Base-by-base conservation (phyloP, 148 eudicot species). In the Camellia sinensis region DNA sequence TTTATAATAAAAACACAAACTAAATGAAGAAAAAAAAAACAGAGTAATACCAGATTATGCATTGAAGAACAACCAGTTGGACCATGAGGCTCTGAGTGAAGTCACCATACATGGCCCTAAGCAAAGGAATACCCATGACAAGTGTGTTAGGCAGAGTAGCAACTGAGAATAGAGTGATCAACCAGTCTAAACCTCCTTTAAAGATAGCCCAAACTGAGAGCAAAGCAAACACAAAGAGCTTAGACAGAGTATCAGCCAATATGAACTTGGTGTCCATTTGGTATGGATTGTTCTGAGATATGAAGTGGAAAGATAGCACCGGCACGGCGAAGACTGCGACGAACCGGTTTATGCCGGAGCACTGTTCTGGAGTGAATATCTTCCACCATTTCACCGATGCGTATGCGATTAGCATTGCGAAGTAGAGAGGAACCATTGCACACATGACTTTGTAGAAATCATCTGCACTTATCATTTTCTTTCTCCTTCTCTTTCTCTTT, bases 111-210 rank as follows among this genome's bases (percentile, higher is more conserved):
- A 87, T 87, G 50, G 89, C 89, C 0, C 69, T 82, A 43, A 87
- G 79, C 80, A 87, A 75, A 75, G 89, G 89, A 9, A 87, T 84
- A 0, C 89, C 89, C 84, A 87, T 87, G n/a, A 87, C 89, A 19
- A 87, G 81, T 13, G 87, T 87, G 80, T 87, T 87, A 2, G 89
- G 89, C 45, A 87, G 61, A 68, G 89, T 84, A 1, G 89, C 63
- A 7, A 87, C 82, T 0, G 89, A 87, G 65, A 87, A 87, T 1
- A 87, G 79, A 18, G 89, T 87, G 74, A 87, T 87, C 37, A 87
- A 2, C 89, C 89, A 87, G 11, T 84, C 89, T 15, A 87, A 43
- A 4, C 80, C 67, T 41, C 84, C 85, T 18, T 15, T 79, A 14
- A 83, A 80, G 13, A 59, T 17, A 3, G 82, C 76, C 89, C 89